phyloP scores from a whole-genome alignment of 2,329 filamentous ascomycete genomes.

The Dactylonectria estremocensis region DNA sequence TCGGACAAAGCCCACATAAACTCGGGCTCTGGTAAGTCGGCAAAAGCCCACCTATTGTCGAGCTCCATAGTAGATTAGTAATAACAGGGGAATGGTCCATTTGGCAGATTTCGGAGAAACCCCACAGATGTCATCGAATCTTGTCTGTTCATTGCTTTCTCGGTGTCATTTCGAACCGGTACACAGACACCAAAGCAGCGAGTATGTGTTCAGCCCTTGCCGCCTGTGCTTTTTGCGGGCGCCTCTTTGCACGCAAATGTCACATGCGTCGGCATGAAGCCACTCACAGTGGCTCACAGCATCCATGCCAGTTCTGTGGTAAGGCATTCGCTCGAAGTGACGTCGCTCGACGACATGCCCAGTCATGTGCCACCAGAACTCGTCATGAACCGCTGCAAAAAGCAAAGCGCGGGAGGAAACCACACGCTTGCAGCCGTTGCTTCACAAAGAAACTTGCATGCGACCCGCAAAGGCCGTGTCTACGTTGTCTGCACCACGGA shows the following conservation, averaged over 20 bases:
- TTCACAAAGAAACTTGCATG: neutral
- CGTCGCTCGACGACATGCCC: constrained; percentile 1
- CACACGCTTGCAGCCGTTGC: neutral
- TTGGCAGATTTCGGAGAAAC: no score
- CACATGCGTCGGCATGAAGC: constrained; percentile 2
- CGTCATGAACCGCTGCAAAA: neutral
- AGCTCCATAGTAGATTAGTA: no score
- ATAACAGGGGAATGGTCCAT: no score
- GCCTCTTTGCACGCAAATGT: neutral
- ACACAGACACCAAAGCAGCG: no score
- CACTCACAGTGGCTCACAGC: neutral
- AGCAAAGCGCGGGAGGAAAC: neutral
- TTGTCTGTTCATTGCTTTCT: no score
- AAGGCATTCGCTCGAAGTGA: neutral
- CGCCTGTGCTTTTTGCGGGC: neutral
- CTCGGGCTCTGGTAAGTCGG: no score
- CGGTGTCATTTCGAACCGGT: no score
- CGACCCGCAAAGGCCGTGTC: neutral
- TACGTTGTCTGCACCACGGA: neutral
- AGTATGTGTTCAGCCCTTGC: no score
- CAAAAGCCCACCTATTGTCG: no score
- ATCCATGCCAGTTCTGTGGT: constrained; percentile 4
- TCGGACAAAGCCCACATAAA: no score
- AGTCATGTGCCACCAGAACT: neutral
- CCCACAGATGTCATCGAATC: no score